Conservation (phyloP, 2,329 filamentous ascomycete genomes). For the Gyromitra esculenta region DNA sequence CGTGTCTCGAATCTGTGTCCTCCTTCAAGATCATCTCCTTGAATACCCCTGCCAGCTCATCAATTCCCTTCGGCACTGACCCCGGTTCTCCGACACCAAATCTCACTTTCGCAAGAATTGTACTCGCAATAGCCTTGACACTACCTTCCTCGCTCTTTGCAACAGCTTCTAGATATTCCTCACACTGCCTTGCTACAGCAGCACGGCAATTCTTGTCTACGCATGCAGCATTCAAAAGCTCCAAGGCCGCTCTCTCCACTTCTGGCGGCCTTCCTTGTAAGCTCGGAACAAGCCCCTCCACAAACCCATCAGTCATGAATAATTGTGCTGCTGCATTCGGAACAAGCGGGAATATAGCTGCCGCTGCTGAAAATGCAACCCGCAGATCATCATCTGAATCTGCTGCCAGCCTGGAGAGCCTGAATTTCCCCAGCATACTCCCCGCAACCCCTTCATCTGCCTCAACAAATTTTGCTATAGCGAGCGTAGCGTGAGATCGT, state of each 20-base stretch:
- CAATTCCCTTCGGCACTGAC: slow-evolving; percentile 65
- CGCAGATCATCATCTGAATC: slow-evolving; percentile 88
- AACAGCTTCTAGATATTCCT: slow-evolving; percentile 85
- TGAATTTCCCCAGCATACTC: slow-evolving; percentile 56
- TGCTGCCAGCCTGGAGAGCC: slow-evolving; percentile 77
- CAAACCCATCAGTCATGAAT: slow-evolving; percentile 88
- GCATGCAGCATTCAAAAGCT: slow-evolving; percentile 91
- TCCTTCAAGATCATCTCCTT: slow-evolving; percentile 72
- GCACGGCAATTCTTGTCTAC: slow-evolving; percentile 84
- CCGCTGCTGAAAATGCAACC: slow-evolving; percentile 90
- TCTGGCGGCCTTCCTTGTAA: slow-evolving; percentile 71
- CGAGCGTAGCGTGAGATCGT: slow-evolving; percentile 56
- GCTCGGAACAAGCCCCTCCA: slow-evolving; percentile 77
- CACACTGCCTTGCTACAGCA: slow-evolving; percentile 83
- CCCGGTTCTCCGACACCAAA: slow-evolving; percentile 62
- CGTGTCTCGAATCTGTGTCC: slow-evolving; percentile 69
- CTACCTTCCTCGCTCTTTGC: slow-evolving; percentile 73
- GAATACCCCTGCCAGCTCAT: slow-evolving; percentile 72
- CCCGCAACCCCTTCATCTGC: slow-evolving; percentile 52
- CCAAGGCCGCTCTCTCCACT: slow-evolving; percentile 84
- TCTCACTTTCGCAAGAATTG: slow-evolving; percentile 76
- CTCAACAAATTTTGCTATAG: slow-evolving; percentile 56
- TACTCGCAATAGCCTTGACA: slow-evolving; percentile 70
- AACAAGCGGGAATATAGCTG: slow-evolving; percentile 85
- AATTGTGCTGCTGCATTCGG: slow-evolving; percentile 78